phyloP scores from a whole-genome alignment of 768 basidiomycete genomes.

The Termitomyces sp. region DNA sequence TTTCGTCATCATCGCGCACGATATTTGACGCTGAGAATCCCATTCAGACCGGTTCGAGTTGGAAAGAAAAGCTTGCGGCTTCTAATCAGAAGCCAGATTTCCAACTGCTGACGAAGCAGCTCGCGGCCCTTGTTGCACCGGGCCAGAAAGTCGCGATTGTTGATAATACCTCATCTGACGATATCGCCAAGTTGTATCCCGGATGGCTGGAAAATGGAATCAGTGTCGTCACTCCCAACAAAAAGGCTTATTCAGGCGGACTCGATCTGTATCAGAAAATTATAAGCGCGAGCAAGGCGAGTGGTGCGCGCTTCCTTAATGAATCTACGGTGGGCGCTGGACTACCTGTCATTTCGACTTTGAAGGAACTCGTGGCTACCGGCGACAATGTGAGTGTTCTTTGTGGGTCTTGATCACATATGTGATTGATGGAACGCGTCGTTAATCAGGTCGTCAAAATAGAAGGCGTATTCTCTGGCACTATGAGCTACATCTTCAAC shows the following conservation, averaged over 20 bases:
- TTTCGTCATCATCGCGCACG: slow-evolving; percentile 61
- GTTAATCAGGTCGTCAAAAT: slow-evolving; percentile 68
- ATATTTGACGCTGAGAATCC: slow-evolving; percentile 45
- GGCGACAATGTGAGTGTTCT: slow-evolving; percentile 72
- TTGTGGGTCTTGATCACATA: not conserved
- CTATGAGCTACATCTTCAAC: slow-evolving; percentile 99
- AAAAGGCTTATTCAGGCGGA: slow-evolving; percentile 87
- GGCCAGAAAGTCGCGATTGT: slow-evolving; percentile 63
- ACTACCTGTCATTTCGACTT: slow-evolving; percentile 82
- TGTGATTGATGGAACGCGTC: not conserved
- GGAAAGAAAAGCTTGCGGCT: slow-evolving; percentile 32
- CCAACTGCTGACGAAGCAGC: slow-evolving; percentile 35
- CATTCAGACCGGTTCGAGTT: slow-evolving; percentile 25
- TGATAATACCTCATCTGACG: slow-evolving; percentile 89
- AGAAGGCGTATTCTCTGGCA: slow-evolving; percentile 97
- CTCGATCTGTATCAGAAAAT: slow-evolving; percentile 66
- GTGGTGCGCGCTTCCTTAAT: slow-evolving; percentile 67
- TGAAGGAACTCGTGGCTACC: slow-evolving; percentile 88
- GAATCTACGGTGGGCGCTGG: slow-evolving; percentile 97
- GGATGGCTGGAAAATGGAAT: slow-evolving; percentile 72
- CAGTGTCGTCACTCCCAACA: slow-evolving; percentile 93
- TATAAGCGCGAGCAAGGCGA: slow-evolving; percentile 46
- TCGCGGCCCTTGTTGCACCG: slow-evolving; percentile 38
- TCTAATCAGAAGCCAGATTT: slow-evolving; percentile 45
- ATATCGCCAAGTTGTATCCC: slow-evolving; percentile 79